Conservation (phyloP, 495 filamentous ascomycete genomes). For the Penicillium paradoxum region DNA sequence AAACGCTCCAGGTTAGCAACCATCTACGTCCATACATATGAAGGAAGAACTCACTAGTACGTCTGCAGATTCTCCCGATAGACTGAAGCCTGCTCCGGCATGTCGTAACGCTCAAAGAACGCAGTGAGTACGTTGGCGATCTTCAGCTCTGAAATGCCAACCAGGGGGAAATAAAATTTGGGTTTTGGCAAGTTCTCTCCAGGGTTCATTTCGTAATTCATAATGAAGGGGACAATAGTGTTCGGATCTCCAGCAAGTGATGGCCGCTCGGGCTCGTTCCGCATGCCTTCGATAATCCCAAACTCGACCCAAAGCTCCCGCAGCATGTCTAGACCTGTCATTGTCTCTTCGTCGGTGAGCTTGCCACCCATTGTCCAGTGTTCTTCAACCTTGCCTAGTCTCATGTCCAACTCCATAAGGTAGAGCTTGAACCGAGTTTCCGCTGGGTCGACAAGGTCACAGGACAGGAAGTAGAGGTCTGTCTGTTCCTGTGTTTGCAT, state of each 20-base stretch:
- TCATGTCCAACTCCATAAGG: not conserved
- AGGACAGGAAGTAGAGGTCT: conserved; percentile 4
- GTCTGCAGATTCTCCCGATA: not conserved
- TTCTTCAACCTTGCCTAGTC: not conserved
- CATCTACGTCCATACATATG: not conserved
- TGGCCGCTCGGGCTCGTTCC: not conserved
- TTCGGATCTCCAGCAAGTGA: not conserved
- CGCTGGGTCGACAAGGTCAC: conserved; percentile 6
- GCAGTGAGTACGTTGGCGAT: not conserved
- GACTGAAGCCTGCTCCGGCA: not conserved
- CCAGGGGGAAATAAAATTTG: conserved; percentile 6
- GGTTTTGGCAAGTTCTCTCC: not conserved
- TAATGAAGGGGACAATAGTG: not conserved
- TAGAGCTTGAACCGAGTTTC: conserved; percentile 9
- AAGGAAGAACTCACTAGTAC: not conserved
- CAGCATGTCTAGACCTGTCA: not conserved
- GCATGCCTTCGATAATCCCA: conserved; percentile 2
- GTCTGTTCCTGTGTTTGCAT: not conserved
- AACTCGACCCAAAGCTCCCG: conserved; percentile 6
- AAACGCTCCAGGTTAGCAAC: not conserved
- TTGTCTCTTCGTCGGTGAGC: not conserved
- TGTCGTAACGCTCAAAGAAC: conserved; percentile 1
- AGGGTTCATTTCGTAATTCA: conserved; percentile 2
- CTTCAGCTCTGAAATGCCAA: not conserved
- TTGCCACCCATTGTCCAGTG: not conserved